phyloP scores from a whole-genome alignment of 331 rosid genomes.

The Telfairia occidentalis region DNA sequence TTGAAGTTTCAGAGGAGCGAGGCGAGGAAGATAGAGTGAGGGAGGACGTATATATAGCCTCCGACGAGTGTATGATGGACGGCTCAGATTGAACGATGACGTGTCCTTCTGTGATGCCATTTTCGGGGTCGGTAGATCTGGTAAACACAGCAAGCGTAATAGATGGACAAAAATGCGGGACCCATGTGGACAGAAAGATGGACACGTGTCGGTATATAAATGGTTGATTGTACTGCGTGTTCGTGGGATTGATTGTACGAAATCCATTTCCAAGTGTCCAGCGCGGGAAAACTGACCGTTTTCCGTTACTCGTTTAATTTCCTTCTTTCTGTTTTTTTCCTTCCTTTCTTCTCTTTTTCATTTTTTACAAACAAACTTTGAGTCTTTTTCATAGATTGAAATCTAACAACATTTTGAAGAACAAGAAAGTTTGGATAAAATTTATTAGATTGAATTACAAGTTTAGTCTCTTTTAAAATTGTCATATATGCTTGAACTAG shows the following conservation, averaged over 20 bases:
- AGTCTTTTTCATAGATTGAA: too few relatives aligned
- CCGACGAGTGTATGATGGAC: background rate
- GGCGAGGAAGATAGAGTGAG: background rate
- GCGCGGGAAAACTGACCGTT: background rate
- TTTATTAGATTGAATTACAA: too few relatives aligned
- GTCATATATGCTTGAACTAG: too few relatives aligned
- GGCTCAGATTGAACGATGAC: constrained; percentile 2
- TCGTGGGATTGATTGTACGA: background rate
- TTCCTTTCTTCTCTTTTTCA: background rate
- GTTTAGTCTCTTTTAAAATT: too few relatives aligned
- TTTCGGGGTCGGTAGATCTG: background rate
- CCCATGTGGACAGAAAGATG: background rate
- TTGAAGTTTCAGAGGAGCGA: background rate
- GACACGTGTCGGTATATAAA: background rate
- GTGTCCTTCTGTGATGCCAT: background rate
- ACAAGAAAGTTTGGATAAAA: too few relatives aligned
- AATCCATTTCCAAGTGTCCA: background rate
- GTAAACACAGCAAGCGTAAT: background rate
- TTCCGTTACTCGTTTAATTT: background rate
- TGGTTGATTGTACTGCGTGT: too few relatives aligned
- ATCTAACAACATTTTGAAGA: too few relatives aligned
- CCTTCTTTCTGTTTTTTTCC: background rate
- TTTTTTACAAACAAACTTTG: background rate
- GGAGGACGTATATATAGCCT: background rate
- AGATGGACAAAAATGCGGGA: background rate